Conservation (phyloP, 371 early-diverging fungal genomes). For the Mortierella sp. region DNA sequence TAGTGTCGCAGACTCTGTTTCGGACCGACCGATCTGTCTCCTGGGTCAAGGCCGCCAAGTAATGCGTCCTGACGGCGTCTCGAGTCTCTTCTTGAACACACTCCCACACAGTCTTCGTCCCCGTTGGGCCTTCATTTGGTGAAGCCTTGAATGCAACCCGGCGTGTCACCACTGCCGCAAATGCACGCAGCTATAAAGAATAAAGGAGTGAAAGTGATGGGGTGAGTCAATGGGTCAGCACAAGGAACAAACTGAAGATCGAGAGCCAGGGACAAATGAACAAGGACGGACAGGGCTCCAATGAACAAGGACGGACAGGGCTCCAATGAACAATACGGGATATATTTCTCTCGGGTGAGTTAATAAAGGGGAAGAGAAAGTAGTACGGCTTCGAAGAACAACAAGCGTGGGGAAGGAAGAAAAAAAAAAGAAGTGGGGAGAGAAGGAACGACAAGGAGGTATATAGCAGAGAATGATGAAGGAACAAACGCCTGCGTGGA, state of each 20-base stretch:
- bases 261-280: background rate
- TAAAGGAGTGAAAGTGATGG: background rate
- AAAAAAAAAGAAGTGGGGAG: background rate
- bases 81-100: conserved; percentile 75
- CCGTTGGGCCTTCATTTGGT: conserved; percentile 58
- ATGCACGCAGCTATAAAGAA: conserved; percentile 80
- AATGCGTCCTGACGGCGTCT: conserved; percentile 70
- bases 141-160: conserved; percentile 83
- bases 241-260: background rate
- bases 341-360: background rate
- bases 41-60: conserved; percentile 79
- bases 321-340: background rate
- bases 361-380: background rate
- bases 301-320: background rate
- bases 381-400: background rate
- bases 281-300: background rate
- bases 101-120: conserved; percentile 73
- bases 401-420: background rate
- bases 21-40: conserved; percentile 81
- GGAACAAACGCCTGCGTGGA: too few relatives aligned
- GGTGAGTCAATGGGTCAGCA: background rate
- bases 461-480: background rate
- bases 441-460: background rate
- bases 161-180: conserved; percentile 90
- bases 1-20: conserved; percentile 92